Base-by-base conservation (phyloP, 768 basidiomycete species). In the Cystobasidium tubakii region DNA sequence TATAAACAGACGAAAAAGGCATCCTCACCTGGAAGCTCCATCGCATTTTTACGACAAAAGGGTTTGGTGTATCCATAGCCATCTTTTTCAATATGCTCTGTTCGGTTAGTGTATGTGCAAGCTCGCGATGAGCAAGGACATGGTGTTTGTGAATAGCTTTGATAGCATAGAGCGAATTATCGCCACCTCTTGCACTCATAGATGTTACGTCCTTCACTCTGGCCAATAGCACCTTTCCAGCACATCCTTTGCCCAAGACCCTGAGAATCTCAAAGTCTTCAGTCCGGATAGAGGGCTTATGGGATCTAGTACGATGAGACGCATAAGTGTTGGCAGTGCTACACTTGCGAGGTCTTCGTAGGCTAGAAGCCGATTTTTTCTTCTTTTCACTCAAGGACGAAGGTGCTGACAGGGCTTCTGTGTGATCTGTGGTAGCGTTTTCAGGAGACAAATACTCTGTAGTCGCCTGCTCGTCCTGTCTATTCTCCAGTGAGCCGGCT, bases 201-300 rank as follows among this genome's bases (percentile, higher is more conserved):
- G 27, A 15, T 6, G 57, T 60, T 15, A 23, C 27, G 29, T 83
- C 82, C 82, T 89, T 90, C 78, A 95, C 88, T 77, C 87, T 86
- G 62, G 97, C 95, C 69, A 98, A 86, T 46, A 98, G 82, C 21
- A 84, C 82, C 81, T 97, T 96, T 62, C 95, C 96, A 2, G 96
- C 95, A 79, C 94, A 97, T 0, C 96, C 96, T 82, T 93, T 96
- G 21, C 96, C 96, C 15, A 99, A 83, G 36, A 98, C 95, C 19
- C 92, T 87, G 85, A 97, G 88, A 87, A 98, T 91, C 83, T 98
- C 92, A 80, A 99, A 99, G 83, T 97, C 93, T 76, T 91, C 66
- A 21, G 53, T 67, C 27, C 66, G 15, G 29, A 67, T 23, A 86
- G 73, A 98, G 86, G 54, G 84, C 83, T 75, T 74, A 50, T 10